These are phyloP conservation scores for Tolypocladium pustulatum DNA, from an alignment of 2,329 filamentous ascomycete species.

Conservation along the genomic window DNA sequence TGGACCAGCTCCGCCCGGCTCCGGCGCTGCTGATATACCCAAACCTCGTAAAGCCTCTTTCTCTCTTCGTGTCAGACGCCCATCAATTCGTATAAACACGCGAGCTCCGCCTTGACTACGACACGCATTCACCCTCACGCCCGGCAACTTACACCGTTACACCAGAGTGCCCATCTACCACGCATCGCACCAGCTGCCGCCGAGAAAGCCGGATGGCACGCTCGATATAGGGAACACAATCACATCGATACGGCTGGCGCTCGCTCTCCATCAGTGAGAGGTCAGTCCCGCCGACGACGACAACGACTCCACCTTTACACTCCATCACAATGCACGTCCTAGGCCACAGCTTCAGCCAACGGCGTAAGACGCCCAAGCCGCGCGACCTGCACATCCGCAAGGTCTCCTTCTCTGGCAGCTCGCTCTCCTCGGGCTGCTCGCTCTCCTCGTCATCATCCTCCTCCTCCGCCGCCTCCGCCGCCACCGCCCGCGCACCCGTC, in stretches of 20 bases:
- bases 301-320: not conserved
- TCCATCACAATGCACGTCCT: conserved; percentile 24
- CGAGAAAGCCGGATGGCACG: not conserved
- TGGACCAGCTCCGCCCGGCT: not conserved
- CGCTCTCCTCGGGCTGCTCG: conserved; percentile 25
- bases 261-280: not conserved
- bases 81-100: not conserved
- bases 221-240: not conserved
- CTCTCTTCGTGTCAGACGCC: not conserved
- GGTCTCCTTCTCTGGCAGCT: conserved; percentile 28
- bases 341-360: conserved; percentile 23
- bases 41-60: not conserved
- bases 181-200: not conserved
- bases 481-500: conserved; percentile 15
- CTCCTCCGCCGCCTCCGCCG: conserved; percentile 13
- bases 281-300: not conserved
- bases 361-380: conserved; percentile 23
- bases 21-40: not conserved
- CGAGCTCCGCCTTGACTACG: not conserved
- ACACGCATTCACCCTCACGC: not conserved
- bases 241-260: not conserved
- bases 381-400: conserved; percentile 29
- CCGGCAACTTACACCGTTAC: not conserved
- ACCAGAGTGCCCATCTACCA: not conserved
- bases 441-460: conserved; percentile 16